Evolutionary conservation across 2,329 filamentous ascomycete genomes (phyloP), one percentile per base, ranked within the genome.

Genomic region (Neofusicoccum ribis): DNA sequence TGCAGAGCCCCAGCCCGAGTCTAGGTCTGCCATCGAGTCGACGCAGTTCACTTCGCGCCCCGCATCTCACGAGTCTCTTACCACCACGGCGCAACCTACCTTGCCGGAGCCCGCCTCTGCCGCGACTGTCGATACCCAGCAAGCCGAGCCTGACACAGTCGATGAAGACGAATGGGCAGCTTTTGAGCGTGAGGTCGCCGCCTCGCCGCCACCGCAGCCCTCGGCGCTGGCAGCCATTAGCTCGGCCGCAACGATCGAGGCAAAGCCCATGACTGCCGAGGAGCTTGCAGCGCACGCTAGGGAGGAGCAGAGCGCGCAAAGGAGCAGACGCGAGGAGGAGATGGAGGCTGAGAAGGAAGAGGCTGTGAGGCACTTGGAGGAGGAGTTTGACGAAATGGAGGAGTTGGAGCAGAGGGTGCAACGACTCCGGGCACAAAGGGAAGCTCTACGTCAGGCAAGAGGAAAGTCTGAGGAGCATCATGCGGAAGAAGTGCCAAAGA

Each of bases 181-280:
- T 8, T 96, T 96, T 73, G 90, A 97, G 74, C 90, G 91, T 2
- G 91, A 96, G 63, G 88, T 96, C 64, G 89, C 88, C 7, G 73
- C 73, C 20, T 61, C 70, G 5, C 65, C 69, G 12, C 60, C 70
- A 2, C 50, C 65, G 37, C 20, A 56, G 17, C 75, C 46, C 76
- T 79, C 67, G 20, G 63, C 67, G 56, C 41, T 68, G 15, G 46
- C 69, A 5, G 69, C 70, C 14, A 72, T 75, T 41, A 67, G 71
- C 14, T 70, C 74, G 0, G 73, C 72, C 47, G 79, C 79, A 5
- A 79, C 79, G 7, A 81, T 83, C 54, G 77, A 80, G 61, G 76
- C 81, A 5, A 79, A 80, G 8, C 79, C 81, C 12, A 78, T 82
- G 77, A 77, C 79, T 1, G 79, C 79, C 2, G 79, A 79, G 59